A percentile compares a stretch with the other conserved stretches of the same genome.
These are phyloP conservation scores for Schwanniomyces sp. DNA, from an alignment of 805 yeast species.

Conservation along the genomic window DNA sequence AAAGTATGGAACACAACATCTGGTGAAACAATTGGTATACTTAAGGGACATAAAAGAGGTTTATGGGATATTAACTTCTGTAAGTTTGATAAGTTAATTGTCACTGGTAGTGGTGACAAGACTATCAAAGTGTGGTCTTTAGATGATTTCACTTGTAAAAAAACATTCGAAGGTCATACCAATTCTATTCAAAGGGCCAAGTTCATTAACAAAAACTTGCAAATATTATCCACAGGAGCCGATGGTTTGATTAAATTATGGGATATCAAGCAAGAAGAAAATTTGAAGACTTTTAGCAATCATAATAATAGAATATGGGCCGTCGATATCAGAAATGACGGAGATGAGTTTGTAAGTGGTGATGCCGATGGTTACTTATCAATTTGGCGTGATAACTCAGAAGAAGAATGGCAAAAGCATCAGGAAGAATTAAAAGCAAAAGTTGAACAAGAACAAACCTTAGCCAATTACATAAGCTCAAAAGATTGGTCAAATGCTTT, in stretches of 20 bases:
- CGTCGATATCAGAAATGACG: slow-evolving; percentile 62
- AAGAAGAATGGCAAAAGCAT: slow-evolving; percentile 60
- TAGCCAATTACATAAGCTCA: slow-evolving; percentile 68
- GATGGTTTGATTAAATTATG: slow-evolving; percentile 88
- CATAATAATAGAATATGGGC: slow-evolving; percentile 97
- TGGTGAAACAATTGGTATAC: slow-evolving; percentile 85
- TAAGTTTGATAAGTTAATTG: slow-evolving; percentile 70
- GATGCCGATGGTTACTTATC: slow-evolving; percentile 95
- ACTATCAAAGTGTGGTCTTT: slow-evolving; percentile 88
- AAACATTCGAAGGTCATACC: slow-evolving; percentile 92
- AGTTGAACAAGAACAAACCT: slow-evolving; percentile 86
- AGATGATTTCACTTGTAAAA: slow-evolving; percentile 68
- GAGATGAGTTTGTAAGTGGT: slow-evolving; percentile 73
- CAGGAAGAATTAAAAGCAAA: slow-evolving; percentile 48
- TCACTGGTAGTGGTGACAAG: slow-evolving; percentile 91
- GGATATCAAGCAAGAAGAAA: slow-evolving; percentile 70
- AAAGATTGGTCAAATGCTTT: slow-evolving; percentile 90
- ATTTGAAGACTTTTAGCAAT: slow-evolving; percentile 79
- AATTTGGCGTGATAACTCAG: slow-evolving; percentile 87
- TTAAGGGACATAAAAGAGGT: slow-evolving; percentile 92
- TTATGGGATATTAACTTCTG: slow-evolving; percentile 90
- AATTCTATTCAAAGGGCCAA: slow-evolving; percentile 85
- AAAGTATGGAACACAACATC: slow-evolving; percentile 82
- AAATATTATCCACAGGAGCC: slow-evolving; percentile 80
- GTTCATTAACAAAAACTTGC: slow-evolving; percentile 66